Evolutionary conservation across 2,329 filamentous ascomycete genomes (phyloP), one percentile per base, ranked within the genome.

Genomic region (Trichoderma lentiforme): DNA sequence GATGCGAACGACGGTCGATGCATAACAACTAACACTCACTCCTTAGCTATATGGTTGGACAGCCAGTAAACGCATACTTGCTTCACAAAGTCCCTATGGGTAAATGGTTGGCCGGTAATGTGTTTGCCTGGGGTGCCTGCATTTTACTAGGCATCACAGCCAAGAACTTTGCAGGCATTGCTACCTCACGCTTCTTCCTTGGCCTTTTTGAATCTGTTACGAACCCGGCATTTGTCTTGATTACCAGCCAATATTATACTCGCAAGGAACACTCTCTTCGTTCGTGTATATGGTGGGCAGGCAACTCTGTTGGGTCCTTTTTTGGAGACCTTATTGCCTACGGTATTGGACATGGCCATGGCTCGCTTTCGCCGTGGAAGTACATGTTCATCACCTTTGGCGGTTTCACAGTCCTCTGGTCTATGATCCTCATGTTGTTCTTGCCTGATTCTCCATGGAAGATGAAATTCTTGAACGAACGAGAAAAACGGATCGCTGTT

Each of bases 261-360:
- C 67, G 74, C 15, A 61, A 68, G 5, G 74, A 75, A 39, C 74
- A 75, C 24, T 60, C 72, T 2, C 69, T 75, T 26, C 74, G 74
- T 21, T 24, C 72, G 21, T 67, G 39, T 12, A 69, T 74, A 26
- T 74, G 74, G 73, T 75, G 74, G 74, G 47, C 69, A 8, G 73
- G 72, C 18, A 56, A 39, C 56, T 68, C 63, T 14, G 61, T 74
- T 18, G 73, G 73, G 11, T 39, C 39, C 11, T 74, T 70, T 57
- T 62, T 74, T 32, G 68, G 71, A 9, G 74, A 73, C 26, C 43
- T 68, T 21, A 70, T 74, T 26, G 66, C 70, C 6, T 74, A 74
- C 69, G 73, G 57, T 12, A 56, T 73, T 18, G 70, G 70, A 5
- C 62, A 66, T 36, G 39, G 43, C 26, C 34, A 53, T 24, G 69